phyloP scores from a whole-genome alignment of 1,139 yeast species.

The Kazachstania sp. region DNA sequence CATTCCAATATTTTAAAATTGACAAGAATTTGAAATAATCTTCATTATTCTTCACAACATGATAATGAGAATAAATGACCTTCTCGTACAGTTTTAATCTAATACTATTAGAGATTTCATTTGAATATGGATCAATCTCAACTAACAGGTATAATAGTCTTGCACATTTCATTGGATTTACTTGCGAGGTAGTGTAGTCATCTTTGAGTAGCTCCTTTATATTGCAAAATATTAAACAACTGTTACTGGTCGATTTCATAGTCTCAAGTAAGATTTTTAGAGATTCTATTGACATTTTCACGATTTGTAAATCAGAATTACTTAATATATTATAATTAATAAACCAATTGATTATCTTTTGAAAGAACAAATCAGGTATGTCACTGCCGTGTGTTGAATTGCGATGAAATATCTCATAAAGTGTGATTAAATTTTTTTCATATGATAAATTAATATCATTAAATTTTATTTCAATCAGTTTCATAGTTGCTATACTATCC shows the following conservation, averaged over 20 bases:
- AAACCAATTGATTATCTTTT: conserved; percentile 19
- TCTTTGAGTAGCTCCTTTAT: neutral
- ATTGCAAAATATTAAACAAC: conserved; percentile 19
- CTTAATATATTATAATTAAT: conserved; percentile 17
- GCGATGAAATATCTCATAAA: conserved; percentile 16
- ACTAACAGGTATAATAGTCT: conserved; percentile 1
- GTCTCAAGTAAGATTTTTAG: neutral
- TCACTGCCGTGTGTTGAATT: too few species aligned
- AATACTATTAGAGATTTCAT: neutral
- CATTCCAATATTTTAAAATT: conserved; percentile 10
- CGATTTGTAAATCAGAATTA: conserved; percentile 24
- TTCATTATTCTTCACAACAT: conserved; percentile 1
- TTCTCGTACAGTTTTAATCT: neutral
- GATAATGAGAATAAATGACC: neutral
- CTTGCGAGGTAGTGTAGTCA: neutral
- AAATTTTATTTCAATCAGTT: conserved; percentile 52
- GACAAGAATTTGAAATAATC: conserved; percentile 12
- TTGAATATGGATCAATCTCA: neutral
- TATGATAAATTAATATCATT: conserved; percentile 37
- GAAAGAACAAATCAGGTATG: too few species aligned
- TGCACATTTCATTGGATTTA: neutral
- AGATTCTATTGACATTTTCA: conserved; percentile 19
- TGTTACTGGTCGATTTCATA: conserved; percentile 4
- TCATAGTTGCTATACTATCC: conserved; percentile 32
- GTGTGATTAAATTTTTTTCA: conserved; percentile 31